A percentile compares a stretch with the other conserved stretches of the same genome.
These are phyloP conservation scores for Metarhizium album DNA, from an alignment of 2,329 filamentous ascomycete species.

Conservation along the genomic window DNA sequence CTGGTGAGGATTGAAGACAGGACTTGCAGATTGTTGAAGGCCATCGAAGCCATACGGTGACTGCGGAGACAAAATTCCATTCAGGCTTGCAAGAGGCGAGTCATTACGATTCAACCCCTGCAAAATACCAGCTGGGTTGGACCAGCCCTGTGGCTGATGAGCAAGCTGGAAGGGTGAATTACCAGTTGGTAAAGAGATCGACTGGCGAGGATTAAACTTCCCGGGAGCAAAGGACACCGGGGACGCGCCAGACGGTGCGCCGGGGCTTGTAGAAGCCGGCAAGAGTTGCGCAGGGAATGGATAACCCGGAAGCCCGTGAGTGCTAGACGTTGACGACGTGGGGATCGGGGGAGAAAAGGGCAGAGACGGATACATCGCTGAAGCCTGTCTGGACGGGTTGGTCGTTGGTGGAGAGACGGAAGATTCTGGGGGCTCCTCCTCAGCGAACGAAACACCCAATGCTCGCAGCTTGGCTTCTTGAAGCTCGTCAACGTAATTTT, in stretches of 20 bases:
- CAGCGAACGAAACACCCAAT: slow-evolving; percentile 72
- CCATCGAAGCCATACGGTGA: slow-evolving; percentile 51
- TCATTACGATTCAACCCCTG: slow-evolving; percentile 44
- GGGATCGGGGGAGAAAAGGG: slow-evolving; percentile 78
- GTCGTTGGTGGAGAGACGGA: slow-evolving; percentile 57
- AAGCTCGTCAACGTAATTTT: slow-evolving; percentile 69
- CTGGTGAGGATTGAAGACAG: slow-evolving; percentile 36
- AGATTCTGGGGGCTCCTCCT: slow-evolving; percentile 55
- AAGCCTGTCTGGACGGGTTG: slow-evolving; percentile 55
- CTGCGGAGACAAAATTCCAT: slow-evolving; percentile 49
- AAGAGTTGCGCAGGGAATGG: slow-evolving; percentile 50
- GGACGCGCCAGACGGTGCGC: slow-evolving; percentile 55
- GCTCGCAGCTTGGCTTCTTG: slow-evolving; percentile 88
- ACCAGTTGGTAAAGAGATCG: slow-evolving; percentile 53
- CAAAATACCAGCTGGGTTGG: slow-evolving; percentile 44
- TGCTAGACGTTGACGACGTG: slow-evolving; percentile 67
- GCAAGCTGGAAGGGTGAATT: slow-evolving; percentile 59
- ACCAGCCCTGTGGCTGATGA: slow-evolving; percentile 50
- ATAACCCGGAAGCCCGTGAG: slow-evolving; percentile 43
- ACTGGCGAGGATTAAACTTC: slow-evolving; percentile 60
- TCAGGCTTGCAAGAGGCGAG: slow-evolving; percentile 50
- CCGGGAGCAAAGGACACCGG: slow-evolving; percentile 56
- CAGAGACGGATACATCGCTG: slow-evolving; percentile 62
- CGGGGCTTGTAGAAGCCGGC: slow-evolving; percentile 51
- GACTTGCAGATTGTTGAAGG: slow-evolving; percentile 29